phyloP scores from a whole-genome alignment of 441 rosid genomes.

The Gossypium trilobum region DNA sequence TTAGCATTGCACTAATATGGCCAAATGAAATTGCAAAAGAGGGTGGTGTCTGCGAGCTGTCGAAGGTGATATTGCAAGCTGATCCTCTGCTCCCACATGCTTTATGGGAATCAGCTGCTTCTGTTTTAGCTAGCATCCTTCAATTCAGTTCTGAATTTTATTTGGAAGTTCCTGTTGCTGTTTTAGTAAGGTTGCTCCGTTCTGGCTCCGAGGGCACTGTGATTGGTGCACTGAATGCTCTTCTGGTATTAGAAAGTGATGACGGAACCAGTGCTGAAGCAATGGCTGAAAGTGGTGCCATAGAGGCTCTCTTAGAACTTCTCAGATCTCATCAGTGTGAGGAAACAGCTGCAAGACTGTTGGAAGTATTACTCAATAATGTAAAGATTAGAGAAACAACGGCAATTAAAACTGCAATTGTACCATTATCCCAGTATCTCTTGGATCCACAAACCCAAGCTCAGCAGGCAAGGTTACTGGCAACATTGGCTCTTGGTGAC shows the following conservation, averaged over 20 bases:
- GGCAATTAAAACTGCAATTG: conserved; percentile 78
- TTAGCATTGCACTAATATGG: conserved; percentile 81
- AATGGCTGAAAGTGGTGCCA: conserved; percentile 99
- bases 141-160: conserved; percentile 96
- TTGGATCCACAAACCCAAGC: conserved; percentile 98
- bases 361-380: conserved; percentile 90
- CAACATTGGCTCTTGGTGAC: conserved; percentile 96
- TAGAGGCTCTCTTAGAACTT: conserved; percentile 96
- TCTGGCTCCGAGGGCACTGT: conserved; percentile 81
- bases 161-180: conserved; percentile 96
- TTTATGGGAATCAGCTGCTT: conserved; percentile 96
- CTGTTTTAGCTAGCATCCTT: conserved; percentile 75
- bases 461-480: conserved; percentile 89
- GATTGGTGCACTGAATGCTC: conserved; percentile 86
- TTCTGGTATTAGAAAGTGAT: conserved; percentile 92
- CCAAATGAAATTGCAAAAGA: conserved; percentile 98
- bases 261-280: conserved; percentile 97
- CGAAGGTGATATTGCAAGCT: conserved; percentile 87
- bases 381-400: conserved; percentile 94
- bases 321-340: conserved; percentile 95
- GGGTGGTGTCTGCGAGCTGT: conserved; percentile 88
- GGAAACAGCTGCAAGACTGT: conserved; percentile 91
- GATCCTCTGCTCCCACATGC: conserved; percentile 87
- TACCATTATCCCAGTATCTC: conserved; percentile 92
- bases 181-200: conserved; percentile 81